Percentiles rank a stretch among this genome's conserved stretches.
These are phyloP conservation scores for Boletellus emodensis DNA, from an alignment of 768 basidiomycete species.

Conservation along the genomic window DNA sequence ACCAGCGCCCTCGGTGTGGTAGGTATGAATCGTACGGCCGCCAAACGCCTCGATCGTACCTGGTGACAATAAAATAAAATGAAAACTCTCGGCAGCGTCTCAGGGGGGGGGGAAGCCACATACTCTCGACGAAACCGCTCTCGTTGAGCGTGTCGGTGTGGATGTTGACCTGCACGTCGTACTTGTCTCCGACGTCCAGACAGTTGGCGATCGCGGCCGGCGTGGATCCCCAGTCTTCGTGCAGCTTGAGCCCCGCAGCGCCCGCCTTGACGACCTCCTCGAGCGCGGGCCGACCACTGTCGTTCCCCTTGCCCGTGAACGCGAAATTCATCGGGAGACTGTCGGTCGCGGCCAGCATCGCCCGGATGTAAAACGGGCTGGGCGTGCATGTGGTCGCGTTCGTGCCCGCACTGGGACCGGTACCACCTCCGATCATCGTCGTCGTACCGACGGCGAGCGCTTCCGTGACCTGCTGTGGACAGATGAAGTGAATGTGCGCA, in stretches of 20 bases:
- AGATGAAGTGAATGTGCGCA: slow-evolving; percentile 92
- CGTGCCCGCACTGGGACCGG: slow-evolving; percentile 86
- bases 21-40: slow-evolving; percentile 90
- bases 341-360: slow-evolving; percentile 93
- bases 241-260: slow-evolving; percentile 86
- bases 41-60: slow-evolving; percentile 89
- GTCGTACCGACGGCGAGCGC: slow-evolving; percentile 82
- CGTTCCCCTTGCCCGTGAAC: slow-evolving; percentile 97
- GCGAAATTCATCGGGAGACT: slow-evolving; percentile 86
- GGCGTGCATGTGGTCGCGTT: slow-evolving; percentile 92
- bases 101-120: slow-evolving; percentile 23
- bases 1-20: slow-evolving; percentile 96
- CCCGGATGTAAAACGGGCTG: slow-evolving; percentile 81
- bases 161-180: slow-evolving; percentile 93
- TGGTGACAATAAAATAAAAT: slow-evolving; percentile 32
- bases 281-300: slow-evolving; percentile 67
- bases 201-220: slow-evolving; percentile 76
- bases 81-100: not conserved
- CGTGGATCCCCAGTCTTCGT: slow-evolving; percentile 96
- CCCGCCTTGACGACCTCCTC: slow-evolving; percentile 83
- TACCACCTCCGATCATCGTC: slow-evolving; percentile 94
- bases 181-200: slow-evolving; percentile 80
- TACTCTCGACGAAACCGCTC: slow-evolving; percentile 94
- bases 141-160: slow-evolving; percentile 98
- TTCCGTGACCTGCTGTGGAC: slow-evolving; percentile 87